Evolutionary conservation across 192 early-diverging fungal genomes (phyloP), one percentile per base, ranked within the genome.

Genomic region (Mortierella alpina): DNA sequence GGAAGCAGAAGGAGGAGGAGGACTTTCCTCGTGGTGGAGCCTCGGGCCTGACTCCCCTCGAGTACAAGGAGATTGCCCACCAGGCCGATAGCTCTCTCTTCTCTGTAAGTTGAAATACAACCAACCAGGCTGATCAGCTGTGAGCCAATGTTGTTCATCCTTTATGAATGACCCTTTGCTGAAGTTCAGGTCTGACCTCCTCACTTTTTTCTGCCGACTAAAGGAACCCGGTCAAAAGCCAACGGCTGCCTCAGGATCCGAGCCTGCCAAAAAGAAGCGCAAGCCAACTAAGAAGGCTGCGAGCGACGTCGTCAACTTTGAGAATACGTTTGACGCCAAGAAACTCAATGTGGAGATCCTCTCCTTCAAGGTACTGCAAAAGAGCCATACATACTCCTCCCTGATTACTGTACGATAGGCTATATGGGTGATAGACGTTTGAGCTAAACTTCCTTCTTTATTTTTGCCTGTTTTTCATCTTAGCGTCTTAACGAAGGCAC

Each of bases 21-120:
- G 91, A 94, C 66, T 97, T 97, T 73, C 95, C 95, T 55, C 91
- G 96, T 68, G 96, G 96, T 54, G 96, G 96, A 46, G 89, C 90
- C 2, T 89, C 88, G 42, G 90, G 86, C 9, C 84, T 96, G 72
- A 95, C 96, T 17, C 92, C 96, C 52, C 87, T 96, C 15, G 96
- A 97, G 77, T 88, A 89, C 81, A 88, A 93, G 46, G 95, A 95
- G 72, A 86, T 95, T 49, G 81, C 88, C 50, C 90, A 91, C 68
- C 88, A 94, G 72, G 95, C 90, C 31, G 91, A 94, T 57, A 77
- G 87, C 51, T 95, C 95, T 56, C 86, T 90, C 40, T 90, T 91
- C 77, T 82, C 80, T 40, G 71, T 73, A 74, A 84, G 75, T 75
- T 66, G 55, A 61, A 61, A 59, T 41, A 31, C 51, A 12, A 31